Evolutionary conservation across 1,284 basidiomycete genomes (phyloP).

Genomic region (Rhizoctonia solani): DNA sequence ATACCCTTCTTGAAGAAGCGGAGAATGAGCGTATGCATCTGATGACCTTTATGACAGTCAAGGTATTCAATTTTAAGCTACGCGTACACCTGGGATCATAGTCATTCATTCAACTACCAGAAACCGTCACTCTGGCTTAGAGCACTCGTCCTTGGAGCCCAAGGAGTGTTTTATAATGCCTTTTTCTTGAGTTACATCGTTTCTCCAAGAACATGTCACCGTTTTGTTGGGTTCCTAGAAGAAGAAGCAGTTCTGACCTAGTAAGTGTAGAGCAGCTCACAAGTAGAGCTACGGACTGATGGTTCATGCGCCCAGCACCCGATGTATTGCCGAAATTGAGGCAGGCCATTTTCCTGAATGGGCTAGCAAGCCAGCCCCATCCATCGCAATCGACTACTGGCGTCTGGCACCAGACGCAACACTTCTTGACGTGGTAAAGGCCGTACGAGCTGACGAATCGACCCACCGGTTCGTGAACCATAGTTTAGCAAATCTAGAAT

Average conservation of each 20-base stretch:
- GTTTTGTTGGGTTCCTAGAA: constrained; percentile 94
- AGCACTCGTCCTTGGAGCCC: constrained; percentile 79
- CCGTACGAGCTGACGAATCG: constrained; percentile 88
- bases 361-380: constrained; percentile 74
- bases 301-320: constrained; percentile 61
- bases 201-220: constrained; percentile 83
- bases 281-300: constrained; percentile 24
- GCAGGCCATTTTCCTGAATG: constrained; percentile 87
- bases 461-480: constrained; percentile 94
- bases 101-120: constrained; percentile 84
- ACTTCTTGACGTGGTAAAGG: constrained; percentile 54
- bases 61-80: constrained; percentile 35
- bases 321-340: constrained; percentile 82
- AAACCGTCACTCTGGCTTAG: constrained; percentile 81
- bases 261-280: constrained; percentile 48
- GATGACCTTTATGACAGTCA: constrained; percentile 56
- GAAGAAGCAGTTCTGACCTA: constrained; percentile 94
- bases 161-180: constrained; percentile 85
- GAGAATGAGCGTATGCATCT: constrained; percentile 96
- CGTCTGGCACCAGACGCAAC: constrained; percentile 53
- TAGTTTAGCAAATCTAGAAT: constrained; percentile 82
- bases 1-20: constrained; percentile 86
- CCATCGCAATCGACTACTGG: constrained; percentile 96
- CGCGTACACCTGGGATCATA: constrained; percentile 46
- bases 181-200: constrained; percentile 67